Conservation (phyloP, 2,329 filamentous ascomycete species). For the Alternaria longipes region DNA sequence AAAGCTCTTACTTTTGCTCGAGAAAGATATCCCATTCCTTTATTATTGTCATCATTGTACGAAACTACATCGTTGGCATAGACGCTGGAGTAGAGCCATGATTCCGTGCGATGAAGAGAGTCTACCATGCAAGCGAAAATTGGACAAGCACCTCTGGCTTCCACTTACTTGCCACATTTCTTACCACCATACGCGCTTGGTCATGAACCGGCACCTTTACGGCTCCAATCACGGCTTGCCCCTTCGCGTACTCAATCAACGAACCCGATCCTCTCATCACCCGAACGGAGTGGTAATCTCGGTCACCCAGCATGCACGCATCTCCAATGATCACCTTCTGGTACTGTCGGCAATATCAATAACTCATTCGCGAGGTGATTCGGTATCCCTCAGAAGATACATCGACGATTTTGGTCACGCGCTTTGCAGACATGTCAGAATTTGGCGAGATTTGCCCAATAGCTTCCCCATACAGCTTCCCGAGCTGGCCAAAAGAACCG, state of each 20-base stretch:
- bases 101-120: slow-evolving; percentile 3
- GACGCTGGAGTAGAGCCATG: slow-evolving; percentile 19
- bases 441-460: slow-evolving; percentile 2
- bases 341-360: slow-evolving; percentile 21
- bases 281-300: slow-evolving; percentile 5
- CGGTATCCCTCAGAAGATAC: slow-evolving; percentile 16
- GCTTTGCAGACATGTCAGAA: slow-evolving; percentile 24
- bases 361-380: slow-evolving; percentile 19
- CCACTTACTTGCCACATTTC: slow-evolving; percentile 6
- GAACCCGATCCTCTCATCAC: too few relatives aligned
- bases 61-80: slow-evolving; percentile 32
- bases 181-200: slow-evolving; percentile 28
- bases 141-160: background rate
- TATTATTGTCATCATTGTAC: slow-evolving; percentile 32
- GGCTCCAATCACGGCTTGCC: slow-evolving; percentile 25
- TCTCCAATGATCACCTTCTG: slow-evolving; percentile 29
- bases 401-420: slow-evolving; percentile 9
- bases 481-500: slow-evolving; percentile 18
- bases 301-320: slow-evolving; percentile 21
- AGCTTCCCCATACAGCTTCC: slow-evolving; percentile 21
- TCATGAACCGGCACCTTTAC: slow-evolving; percentile 34
- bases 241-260: slow-evolving; percentile 17
- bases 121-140: slow-evolving; percentile 16
- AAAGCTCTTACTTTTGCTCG: slow-evolving; percentile 27
- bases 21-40: slow-evolving; percentile 20